These are phyloP conservation scores for Athelia sp. DNA, from an alignment of 1,284 basidiomycete genomes.

Conservation along the genomic window DNA sequence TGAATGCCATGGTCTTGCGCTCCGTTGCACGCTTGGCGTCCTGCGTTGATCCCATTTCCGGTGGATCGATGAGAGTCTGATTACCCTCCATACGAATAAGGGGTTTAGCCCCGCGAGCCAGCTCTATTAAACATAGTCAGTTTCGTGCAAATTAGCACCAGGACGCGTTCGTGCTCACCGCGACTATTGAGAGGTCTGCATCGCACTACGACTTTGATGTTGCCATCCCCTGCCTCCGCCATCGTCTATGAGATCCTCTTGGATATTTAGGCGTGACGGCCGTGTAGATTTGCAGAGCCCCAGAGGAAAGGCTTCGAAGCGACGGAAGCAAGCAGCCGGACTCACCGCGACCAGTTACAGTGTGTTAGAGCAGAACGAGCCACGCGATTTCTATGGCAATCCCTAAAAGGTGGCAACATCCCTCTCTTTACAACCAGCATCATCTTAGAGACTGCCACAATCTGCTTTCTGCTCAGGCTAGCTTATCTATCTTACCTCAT, in stretches of 20 bases:
- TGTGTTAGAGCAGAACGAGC: too few relatives aligned
- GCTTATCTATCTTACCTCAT: too few relatives aligned
- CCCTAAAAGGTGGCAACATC: too few relatives aligned
- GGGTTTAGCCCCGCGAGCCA: constrained; percentile 85
- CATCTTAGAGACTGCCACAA: too few relatives aligned
- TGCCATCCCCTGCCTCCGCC: constrained; percentile 60
- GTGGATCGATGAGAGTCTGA: constrained; percentile 87
- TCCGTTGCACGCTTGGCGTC: constrained; percentile 79
- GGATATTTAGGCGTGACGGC: too few relatives aligned
- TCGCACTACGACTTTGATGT: constrained; percentile 96
- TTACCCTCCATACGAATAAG: constrained; percentile 93
- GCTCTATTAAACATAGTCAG: constrained; percentile 48
- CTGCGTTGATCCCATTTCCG: constrained; percentile 67
- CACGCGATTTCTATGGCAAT: too few relatives aligned
- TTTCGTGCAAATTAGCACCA: constrained; percentile 4
- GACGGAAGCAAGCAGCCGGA: too few relatives aligned
- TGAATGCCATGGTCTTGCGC: constrained; percentile 84
- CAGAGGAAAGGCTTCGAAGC: too few relatives aligned
- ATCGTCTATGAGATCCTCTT: constrained; percentile 17
- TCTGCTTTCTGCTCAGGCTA: too few relatives aligned
- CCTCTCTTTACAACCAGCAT: too few relatives aligned
- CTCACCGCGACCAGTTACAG: too few relatives aligned
- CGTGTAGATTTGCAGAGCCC: too few relatives aligned
- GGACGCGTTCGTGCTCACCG: constrained; percentile 47
- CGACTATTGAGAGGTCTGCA: constrained; percentile 92